Evolutionary conservation across 2,329 filamentous ascomycete genomes (phyloP), one percentile per base, ranked within the genome.

Genomic region (Cercospora sojina): DNA sequence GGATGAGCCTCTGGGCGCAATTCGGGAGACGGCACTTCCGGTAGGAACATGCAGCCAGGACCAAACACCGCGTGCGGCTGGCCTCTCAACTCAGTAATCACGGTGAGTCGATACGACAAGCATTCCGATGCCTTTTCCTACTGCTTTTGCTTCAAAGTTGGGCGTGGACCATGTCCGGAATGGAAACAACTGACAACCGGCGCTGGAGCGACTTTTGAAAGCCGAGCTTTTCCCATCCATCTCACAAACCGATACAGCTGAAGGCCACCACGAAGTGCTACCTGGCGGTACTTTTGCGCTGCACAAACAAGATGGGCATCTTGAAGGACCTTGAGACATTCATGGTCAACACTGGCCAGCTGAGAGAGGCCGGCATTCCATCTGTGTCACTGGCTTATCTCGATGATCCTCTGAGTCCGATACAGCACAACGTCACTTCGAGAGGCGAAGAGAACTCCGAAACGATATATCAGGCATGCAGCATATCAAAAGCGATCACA

Each of bases 401-500:
- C 5, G 64, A 68, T 12, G 60, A 68, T 13, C 68, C 68, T 27
- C 38, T 63, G 8, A 68, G 65, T 27, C 64, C 62, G 23, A 64
- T 70, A n/a, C 43, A 69, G 47, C 38, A 67, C 4, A 65, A 69
- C 25, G 61, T 69, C 27, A 66, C 69, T 13, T 69, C 67, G 1
- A 68, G 62, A 13, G 70, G 67, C 25, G 35, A 62, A 27, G 70
- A 75, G 20, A 66, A 73, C 32, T 60, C 57, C 10, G 66, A 72
- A 13, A 74, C 73, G 10, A 41, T 74, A 5, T 75, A 72, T 43
- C 71, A 75, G 66, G 70, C 71, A 5, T 71, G 72, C 67, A 74
- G 72, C 31, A 74, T 75, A 16, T 74, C 69, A 13, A 75, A 75
- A 61, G 67, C 72, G 12, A 71, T 74, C 35, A 70, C 71, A 13